These are phyloP conservation scores for Nannochloris sp. DNA, from an alignment of 139 green algal genomes.

Conservation along the genomic window DNA sequence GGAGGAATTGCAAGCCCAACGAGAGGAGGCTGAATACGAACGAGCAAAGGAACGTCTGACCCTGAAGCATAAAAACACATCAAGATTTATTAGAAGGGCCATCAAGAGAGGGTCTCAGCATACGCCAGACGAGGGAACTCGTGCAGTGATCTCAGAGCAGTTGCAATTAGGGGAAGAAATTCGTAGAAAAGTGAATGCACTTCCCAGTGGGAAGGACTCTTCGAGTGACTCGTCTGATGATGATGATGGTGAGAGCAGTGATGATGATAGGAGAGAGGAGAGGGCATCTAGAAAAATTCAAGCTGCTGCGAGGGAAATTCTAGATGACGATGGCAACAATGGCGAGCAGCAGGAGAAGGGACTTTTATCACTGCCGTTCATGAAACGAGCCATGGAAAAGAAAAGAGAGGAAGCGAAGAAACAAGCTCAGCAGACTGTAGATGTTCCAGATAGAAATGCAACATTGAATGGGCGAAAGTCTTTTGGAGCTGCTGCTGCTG, in stretches of 20 bases:
- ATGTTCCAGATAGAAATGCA: slow-evolving; percentile 6
- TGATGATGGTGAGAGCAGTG: slow-evolving; percentile 17
- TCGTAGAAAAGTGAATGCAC: slow-evolving; percentile 51
- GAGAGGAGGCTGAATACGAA: slow-evolving; percentile 64
- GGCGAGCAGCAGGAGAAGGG: slow-evolving; percentile 46
- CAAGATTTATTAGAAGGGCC: slow-evolving; percentile 71
- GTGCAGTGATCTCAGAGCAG: slow-evolving; percentile 76
- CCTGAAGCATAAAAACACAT: slow-evolving; percentile 87
- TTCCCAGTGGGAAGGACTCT: slow-evolving; percentile 11
- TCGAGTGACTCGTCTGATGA: slow-evolving; percentile 26
- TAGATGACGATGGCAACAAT: slow-evolving; percentile 35
- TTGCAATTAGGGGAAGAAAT: slow-evolving; percentile 75
- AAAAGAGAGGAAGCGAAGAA: slow-evolving; percentile 25
- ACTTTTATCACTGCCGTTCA: slow-evolving; percentile 89
- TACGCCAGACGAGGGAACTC: slow-evolving; percentile 45
- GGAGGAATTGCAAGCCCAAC: slow-evolving; percentile 15
- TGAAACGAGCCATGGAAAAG: slow-evolving; percentile 63
- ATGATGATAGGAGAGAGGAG: slow-evolving; percentile 12
- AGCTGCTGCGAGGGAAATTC: slow-evolving; percentile 50
- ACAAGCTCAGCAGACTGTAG: slow-evolving; percentile 27
- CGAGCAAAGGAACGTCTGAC: slow-evolving; percentile 85
- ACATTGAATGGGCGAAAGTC: slow-evolving; percentile 9
- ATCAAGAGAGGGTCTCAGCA: slow-evolving; percentile 62
- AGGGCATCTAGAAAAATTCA: slow-evolving; percentile 20
- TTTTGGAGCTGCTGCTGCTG: slow-evolving; percentile 13